Percentiles rank a stretch among this genome's conserved stretches.
These are phyloP conservation scores for Capsella bursapastoris DNA, from an alignment of 345 rosid genomes.

Conservation along the genomic window DNA sequence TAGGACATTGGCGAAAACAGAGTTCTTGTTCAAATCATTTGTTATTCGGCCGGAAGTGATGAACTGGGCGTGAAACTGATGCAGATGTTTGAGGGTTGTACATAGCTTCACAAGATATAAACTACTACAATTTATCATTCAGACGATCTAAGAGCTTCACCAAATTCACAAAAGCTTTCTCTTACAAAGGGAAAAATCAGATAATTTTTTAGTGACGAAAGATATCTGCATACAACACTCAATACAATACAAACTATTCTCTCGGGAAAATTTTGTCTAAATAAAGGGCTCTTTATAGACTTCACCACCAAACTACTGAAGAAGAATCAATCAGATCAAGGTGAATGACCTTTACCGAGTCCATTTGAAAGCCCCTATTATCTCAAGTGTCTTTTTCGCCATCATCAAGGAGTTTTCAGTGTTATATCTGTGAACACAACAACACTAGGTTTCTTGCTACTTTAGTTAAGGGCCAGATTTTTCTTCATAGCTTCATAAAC, in stretches of 20 bases:
- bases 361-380: neutral
- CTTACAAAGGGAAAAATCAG: neutral
- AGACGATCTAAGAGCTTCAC: neutral
- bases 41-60: slow-evolving; percentile 39
- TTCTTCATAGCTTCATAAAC: slow-evolving; percentile 93
- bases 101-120: slow-evolving; percentile 39
- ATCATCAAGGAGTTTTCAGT: slow-evolving; percentile 30
- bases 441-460: neutral
- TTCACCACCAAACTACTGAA: slow-evolving; percentile 2
- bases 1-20: slow-evolving; percentile 51
- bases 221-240: neutral
- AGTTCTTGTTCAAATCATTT: neutral
- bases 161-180: slow-evolving; percentile 12
- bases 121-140: slow-evolving; percentile 31
- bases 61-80: slow-evolving; percentile 41
- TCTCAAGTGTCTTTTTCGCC: slow-evolving; percentile 1
- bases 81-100: slow-evolving; percentile 38
- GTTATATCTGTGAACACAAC: neutral
- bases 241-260: neutral
- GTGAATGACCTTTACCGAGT: neutral
- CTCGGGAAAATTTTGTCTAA: neutral
- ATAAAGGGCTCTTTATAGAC: neutral
- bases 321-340: slow-evolving; percentile 19
- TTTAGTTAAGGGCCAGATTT: slow-evolving; percentile 64
- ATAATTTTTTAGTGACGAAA: neutral